Evolutionary conservation across 1,284 basidiomycete species (phyloP).

Genomic region (Pseudozyma sp.): DNA sequence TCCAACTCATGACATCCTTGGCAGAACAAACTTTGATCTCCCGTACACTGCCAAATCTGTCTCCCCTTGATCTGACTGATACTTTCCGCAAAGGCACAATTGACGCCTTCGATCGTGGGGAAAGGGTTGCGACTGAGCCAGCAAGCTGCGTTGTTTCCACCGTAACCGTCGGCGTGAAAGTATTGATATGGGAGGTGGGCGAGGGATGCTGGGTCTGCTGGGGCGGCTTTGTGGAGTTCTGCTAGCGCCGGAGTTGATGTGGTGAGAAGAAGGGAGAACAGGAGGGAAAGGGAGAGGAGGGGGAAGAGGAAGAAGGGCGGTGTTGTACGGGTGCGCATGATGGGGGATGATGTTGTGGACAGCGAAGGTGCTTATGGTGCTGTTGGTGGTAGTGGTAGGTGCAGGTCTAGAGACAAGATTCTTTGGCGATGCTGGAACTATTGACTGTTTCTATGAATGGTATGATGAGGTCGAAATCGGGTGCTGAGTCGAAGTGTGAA

Average conservation of each 20-base stretch:
- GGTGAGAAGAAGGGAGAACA: background rate
- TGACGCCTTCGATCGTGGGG: conserved; percentile 23
- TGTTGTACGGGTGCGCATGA: conserved; percentile 5
- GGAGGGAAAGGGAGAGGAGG: background rate
- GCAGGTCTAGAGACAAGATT: background rate
- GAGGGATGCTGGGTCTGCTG: conserved; percentile 8
- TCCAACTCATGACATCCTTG: conserved; percentile 34
- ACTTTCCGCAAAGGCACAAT: conserved; percentile 26
- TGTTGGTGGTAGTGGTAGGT: background rate
- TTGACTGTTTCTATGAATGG: background rate
- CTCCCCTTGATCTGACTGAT: conserved; percentile 37
- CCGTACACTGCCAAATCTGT: conserved; percentile 43
- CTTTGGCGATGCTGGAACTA: background rate
- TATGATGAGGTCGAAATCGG: background rate
- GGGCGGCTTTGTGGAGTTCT: too few species aligned
- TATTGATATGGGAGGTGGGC: conserved; percentile 37
- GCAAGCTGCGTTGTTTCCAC: conserved; percentile 29
- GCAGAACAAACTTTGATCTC: conserved; percentile 34
- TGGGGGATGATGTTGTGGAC: background rate
- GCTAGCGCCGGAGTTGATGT: background rate
- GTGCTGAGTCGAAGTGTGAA: background rate
- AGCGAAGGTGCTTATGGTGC: background rate
- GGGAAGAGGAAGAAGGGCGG: background rate
- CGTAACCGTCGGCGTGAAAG: conserved; percentile 30
- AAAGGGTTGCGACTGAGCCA: conserved; percentile 36